Conservation (phyloP, 257 asterid species). For the Solanum pinnatisectum region DNA sequence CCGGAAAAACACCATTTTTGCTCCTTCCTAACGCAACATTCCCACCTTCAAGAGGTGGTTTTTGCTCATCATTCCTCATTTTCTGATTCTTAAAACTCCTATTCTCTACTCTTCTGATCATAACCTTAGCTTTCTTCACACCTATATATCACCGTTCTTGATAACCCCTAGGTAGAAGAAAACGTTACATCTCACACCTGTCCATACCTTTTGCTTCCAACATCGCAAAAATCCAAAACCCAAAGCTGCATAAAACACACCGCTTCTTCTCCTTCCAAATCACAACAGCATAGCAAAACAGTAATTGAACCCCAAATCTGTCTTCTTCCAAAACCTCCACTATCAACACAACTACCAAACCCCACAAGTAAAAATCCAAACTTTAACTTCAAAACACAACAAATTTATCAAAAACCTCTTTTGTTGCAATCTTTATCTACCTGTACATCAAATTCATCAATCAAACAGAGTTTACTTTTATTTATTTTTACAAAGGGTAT, state of each 20-base stretch:
- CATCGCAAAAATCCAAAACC: constrained; percentile 29
- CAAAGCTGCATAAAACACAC: constrained; percentile 6
- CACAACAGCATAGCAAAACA: constrained; percentile 18
- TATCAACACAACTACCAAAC: constrained; percentile 20
- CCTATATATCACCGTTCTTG: constrained; percentile 1
- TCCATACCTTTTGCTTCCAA: constrained; percentile 37
- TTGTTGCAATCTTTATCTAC: constrained; percentile 20
- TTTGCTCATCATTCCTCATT: constrained; percentile 67
- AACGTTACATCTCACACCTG: constrained; percentile 27
- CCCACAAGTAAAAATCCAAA: constrained; percentile 4
- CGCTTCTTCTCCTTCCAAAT: constrained; percentile 7
- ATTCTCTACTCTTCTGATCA: constrained; percentile 24
- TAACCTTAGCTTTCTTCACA: constrained; percentile 14
- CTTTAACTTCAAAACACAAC: constrained; percentile 25
- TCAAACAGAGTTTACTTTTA: not conserved
- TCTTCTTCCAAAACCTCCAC: constrained; percentile 9
- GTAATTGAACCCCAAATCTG: not conserved
- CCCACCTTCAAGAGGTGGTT: constrained; percentile 27
- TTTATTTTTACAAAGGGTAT: not conserved
- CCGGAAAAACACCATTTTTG: constrained; percentile 45
- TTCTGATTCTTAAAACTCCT: constrained; percentile 14
- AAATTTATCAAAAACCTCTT: constrained; percentile 31
- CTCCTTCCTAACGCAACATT: constrained; percentile 14
- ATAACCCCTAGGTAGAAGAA: not conserved
- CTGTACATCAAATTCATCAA: not conserved